phyloP scores from a whole-genome alignment of 1,284 basidiomycete genomes.

The Leccinum proximum region DNA sequence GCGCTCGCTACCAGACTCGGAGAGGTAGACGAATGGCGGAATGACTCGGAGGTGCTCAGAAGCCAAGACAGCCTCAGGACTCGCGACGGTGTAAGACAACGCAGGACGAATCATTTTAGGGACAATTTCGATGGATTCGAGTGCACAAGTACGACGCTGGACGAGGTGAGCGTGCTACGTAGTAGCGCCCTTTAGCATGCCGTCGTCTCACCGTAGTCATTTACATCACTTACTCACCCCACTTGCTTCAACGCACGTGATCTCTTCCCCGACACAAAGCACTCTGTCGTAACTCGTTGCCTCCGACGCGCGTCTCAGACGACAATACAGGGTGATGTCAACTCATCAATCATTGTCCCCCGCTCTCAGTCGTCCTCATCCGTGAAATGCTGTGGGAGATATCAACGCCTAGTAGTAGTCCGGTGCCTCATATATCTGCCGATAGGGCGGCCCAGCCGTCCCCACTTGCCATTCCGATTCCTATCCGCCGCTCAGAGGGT shows the following conservation, averaged over 20 bases:
- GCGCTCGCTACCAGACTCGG: conserved; percentile 35
- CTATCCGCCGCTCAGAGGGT: neutral
- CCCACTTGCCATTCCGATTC: conserved; percentile 13
- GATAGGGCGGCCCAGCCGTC: conserved; percentile 2
- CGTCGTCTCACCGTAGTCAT: conserved; percentile 32
- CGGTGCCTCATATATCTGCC: neutral
- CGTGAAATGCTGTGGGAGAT: conserved; percentile 5
- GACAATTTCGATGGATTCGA: conserved; percentile 23
- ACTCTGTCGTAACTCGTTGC: conserved; percentile 21
- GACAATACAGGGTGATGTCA: conserved; percentile 8
- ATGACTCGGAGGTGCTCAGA: conserved; percentile 31
- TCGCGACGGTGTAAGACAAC: conserved; percentile 12
- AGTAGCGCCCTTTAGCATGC: neutral
- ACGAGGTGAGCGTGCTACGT: conserved; percentile 38
- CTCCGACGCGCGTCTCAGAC: conserved; percentile 24
- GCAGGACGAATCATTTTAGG: conserved; percentile 10
- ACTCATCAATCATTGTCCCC: conserved; percentile 1
- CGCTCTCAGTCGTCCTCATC: neutral
- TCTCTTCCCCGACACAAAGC: conserved; percentile 37
- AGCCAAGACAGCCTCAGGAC: conserved; percentile 18
- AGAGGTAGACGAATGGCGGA: conserved; percentile 55
- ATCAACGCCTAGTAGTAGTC: neutral
- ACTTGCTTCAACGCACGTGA: conserved; percentile 45
- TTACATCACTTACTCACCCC: conserved; percentile 39
- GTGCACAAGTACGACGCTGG: conserved; percentile 30